A percentile compares a stretch with the other conserved stretches of the same genome.
phyloP scores from a whole-genome alignment of 2,329 filamentous ascomycete species.

The Aspergillus sp. region DNA sequence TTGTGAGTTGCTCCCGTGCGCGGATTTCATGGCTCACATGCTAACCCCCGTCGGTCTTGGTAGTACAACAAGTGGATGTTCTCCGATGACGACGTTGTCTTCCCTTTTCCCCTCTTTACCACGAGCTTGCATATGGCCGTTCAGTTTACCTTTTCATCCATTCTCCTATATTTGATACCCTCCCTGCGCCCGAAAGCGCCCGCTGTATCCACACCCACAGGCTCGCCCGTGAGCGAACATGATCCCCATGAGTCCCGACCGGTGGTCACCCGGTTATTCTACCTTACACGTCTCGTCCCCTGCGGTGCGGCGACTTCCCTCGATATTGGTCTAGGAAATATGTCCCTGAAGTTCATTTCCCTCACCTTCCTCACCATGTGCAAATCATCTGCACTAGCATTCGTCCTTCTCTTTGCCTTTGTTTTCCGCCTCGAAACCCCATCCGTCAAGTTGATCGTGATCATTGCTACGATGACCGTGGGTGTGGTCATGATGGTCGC shows the following conservation, averaged over 20 bases:
- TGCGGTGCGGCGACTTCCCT: slow-evolving; percentile 91
- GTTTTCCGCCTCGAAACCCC: slow-evolving; percentile 86
- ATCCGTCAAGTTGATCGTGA: slow-evolving; percentile 79
- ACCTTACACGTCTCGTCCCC: slow-evolving; percentile 85
- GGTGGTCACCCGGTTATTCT: slow-evolving; percentile 86
- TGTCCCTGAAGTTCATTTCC: slow-evolving; percentile 91
- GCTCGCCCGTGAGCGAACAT: slow-evolving; percentile 46
- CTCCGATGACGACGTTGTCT: slow-evolving; percentile 78
- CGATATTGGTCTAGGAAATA: slow-evolving; percentile 95
- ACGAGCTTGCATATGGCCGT: slow-evolving; percentile 95
- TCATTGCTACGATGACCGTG: slow-evolving; percentile 87
- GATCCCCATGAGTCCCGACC: slow-evolving; percentile 52
- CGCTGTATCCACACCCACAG: slow-evolving; percentile 20
- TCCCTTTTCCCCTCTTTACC: slow-evolving; percentile 92
- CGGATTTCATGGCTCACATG: neutral
- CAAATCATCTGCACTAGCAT: slow-evolving; percentile 93
- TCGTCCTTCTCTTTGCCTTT: slow-evolving; percentile 94
- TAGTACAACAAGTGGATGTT: slow-evolving; percentile 99
- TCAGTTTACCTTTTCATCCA: slow-evolving; percentile 76
- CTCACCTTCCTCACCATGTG: slow-evolving; percentile 99
- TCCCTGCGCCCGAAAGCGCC: slow-evolving; percentile 69
- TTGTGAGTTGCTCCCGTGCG: slow-evolving; percentile 60
- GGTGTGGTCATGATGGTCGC: slow-evolving; percentile 99
- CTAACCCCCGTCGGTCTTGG: neutral
- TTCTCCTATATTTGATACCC: slow-evolving; percentile 80